A percentile compares a stretch with the other conserved stretches of the same genome.
phyloP scores from a whole-genome alignment of 257 asterid species.

The Haberlea rhodopensis region DNA sequence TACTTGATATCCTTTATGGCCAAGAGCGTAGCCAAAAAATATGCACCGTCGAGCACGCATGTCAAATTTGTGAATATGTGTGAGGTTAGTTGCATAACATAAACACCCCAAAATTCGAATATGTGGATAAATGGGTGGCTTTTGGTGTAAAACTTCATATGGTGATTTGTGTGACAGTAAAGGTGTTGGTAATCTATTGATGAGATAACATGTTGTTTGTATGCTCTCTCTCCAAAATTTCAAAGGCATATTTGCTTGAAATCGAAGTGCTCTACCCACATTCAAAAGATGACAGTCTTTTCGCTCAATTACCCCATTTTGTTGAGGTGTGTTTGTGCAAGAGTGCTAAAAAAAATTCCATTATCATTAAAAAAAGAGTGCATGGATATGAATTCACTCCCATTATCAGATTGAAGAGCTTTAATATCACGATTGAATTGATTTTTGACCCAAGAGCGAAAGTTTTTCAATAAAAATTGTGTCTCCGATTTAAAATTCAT shows the following conservation, averaged over 20 bases:
- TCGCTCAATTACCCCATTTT: constrained; percentile 11
- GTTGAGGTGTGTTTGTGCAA: constrained; percentile 1
- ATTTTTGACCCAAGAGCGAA: not conserved
- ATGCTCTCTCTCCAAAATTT: constrained; percentile 12
- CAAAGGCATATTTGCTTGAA: not conserved
- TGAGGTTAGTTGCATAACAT: not conserved
- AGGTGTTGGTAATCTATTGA: not conserved
- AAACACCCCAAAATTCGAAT: not conserved
- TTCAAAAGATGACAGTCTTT: constrained; percentile 7
- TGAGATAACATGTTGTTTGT: not conserved
- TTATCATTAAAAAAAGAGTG: too few species aligned
- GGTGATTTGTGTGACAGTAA: not conserved
- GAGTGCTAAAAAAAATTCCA: not conserved
- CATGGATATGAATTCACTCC: not conserved
- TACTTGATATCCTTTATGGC: not conserved
- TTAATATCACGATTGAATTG: not conserved
- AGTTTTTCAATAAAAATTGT: not conserved
- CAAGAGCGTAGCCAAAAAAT: not conserved
- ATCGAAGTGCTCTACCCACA: not conserved
- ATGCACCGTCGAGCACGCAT: not conserved
- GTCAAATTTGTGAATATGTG: not conserved
- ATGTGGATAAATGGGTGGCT: not conserved
- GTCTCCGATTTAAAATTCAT: not conserved
- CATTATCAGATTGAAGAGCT: not conserved
- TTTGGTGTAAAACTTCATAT: not conserved